Base-by-base conservation (phyloP, 106 monocot genomes). In the Dendrobium nobile region DNA sequence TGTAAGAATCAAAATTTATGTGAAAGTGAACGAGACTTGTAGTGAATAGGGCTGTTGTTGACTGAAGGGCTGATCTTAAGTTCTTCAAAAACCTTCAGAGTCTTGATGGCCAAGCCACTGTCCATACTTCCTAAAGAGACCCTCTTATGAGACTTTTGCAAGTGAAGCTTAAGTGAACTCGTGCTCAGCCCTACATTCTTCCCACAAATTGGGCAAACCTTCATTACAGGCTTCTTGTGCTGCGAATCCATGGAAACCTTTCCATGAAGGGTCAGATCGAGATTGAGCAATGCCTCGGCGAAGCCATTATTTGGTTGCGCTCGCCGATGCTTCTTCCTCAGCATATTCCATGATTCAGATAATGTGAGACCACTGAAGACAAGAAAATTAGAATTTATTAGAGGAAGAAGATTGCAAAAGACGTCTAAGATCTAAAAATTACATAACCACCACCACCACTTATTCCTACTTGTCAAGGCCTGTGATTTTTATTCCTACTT, bases 231-330 rank as follows among this genome's bases (percentile, higher is more conserved):
- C 17, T 84, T 83, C 80, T 75, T 91, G 9, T 87, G 91, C 74
- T 98, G 95, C 98, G 95, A 99, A 24, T 91, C 87, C 98, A 99
- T 99, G 0, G 98, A 99, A 56, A 77, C 77, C 68, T 82, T 86
- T 6, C 95, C 98, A 42, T 95, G 83, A 19, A 95, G 79, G 28
- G 68, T 85, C 76, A 51, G 82, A 41, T 99, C 98, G 5, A 99
- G 89, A 4, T 85, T 85, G 67, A 93, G 48, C 4, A 99, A 85
- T 41, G 81, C 79, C 74, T 80, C 89, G 0, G 88, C 92, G 20
- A 99, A 95, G 4, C 98, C 98, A 44, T 99, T 92, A 24, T 99
- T 99, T 3, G 98, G 94, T 24, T 93, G 98, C 0, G 98, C 98
- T 67, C 92, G 75, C 1, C 91, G 86, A 82, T 98, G 98, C 4